These are phyloP conservation scores for Aspergillus pseudonomiae DNA, from an alignment of 2,329 filamentous ascomycete species.

Conservation along the genomic window DNA sequence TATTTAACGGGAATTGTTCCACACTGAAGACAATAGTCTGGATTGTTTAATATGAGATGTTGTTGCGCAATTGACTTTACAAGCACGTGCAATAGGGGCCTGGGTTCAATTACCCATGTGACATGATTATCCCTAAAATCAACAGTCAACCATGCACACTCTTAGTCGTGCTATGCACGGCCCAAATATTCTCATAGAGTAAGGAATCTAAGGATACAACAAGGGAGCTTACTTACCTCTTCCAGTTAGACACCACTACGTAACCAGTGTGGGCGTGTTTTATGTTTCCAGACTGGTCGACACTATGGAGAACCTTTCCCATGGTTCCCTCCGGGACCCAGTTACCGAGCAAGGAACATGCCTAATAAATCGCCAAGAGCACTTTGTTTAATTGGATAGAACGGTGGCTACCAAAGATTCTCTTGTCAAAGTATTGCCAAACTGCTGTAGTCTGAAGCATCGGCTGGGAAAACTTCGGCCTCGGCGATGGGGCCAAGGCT, in stretches of 20 bases:
- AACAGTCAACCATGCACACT: not conserved
- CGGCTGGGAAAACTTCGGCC: conserved; percentile 1
- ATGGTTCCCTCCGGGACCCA: not conserved
- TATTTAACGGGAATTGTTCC: not conserved
- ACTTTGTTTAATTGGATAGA: not conserved
- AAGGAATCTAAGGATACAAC: not conserved
- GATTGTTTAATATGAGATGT: not conserved
- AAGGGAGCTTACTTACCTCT: not conserved
- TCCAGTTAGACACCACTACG: not conserved
- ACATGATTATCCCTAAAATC: not conserved
- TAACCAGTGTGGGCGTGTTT: not conserved
- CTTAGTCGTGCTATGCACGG: not conserved
- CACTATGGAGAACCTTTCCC: not conserved
- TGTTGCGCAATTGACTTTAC: not conserved
- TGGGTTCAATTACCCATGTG: not conserved
- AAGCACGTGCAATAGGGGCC: not conserved
- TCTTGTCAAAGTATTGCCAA: no score
- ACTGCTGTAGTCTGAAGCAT: not conserved
- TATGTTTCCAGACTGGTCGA: not conserved
- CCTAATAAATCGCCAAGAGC: not conserved
- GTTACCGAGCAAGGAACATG: not conserved
- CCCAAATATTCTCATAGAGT: not conserved
- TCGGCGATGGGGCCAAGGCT: not conserved
- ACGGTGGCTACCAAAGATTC: not conserved
- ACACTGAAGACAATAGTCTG: not conserved